phyloP scores from a whole-genome alignment of 2,329 filamentous ascomycete species.

The Incumbomyces delicatus region DNA sequence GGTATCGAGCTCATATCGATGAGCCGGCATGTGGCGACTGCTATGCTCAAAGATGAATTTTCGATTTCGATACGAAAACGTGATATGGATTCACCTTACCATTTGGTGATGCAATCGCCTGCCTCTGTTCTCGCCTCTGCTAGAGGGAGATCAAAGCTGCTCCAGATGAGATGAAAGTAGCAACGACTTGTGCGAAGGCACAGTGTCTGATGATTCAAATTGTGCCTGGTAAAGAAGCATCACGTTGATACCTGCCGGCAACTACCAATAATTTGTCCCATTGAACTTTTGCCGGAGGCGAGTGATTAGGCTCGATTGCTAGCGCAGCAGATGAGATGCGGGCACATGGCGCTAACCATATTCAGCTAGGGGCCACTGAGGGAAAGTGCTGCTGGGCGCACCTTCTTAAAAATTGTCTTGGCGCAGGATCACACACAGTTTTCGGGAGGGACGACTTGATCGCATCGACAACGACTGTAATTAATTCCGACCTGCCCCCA shows the following conservation, averaged over 20 bases:
- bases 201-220: not conserved
- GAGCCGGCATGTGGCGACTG: constrained; percentile 6
- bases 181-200: not conserved
- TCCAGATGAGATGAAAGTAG: not conserved
- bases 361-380: no score
- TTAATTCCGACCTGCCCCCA: constrained; percentile 1
- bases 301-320: not conserved
- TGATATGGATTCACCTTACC: constrained; percentile 17
- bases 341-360: no score
- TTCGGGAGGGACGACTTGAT: not conserved
- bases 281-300: not conserved
- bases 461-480: constrained; percentile 10
- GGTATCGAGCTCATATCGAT: constrained; percentile 49
- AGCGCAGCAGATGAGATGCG: no score
- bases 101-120: constrained; percentile 8
- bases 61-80: constrained; percentile 3
- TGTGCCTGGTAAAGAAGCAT: not conserved
- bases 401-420: not conserved
- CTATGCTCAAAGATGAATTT: constrained; percentile 17
- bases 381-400: no score
- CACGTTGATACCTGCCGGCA: not conserved
- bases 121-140: not conserved
- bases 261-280: not conserved
- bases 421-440: constrained; percentile 1
- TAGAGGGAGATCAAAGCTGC: not conserved